A percentile compares a stretch with the other conserved stretches of the same genome.
phyloP scores from a whole-genome alignment of 352 stramenopile species.

The Phytophthora syringae region DNA sequence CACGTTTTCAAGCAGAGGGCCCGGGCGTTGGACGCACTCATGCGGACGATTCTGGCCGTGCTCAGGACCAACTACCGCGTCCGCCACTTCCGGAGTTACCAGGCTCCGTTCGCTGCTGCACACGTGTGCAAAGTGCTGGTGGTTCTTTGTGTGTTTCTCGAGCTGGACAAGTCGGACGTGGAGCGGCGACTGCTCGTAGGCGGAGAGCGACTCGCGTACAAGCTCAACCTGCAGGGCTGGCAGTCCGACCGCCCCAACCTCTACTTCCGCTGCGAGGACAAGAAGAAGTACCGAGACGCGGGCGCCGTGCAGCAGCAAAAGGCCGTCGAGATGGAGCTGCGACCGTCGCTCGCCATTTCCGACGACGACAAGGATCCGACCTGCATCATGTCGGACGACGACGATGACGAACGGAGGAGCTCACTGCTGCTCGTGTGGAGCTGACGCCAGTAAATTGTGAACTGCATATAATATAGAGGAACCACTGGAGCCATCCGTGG shows the following conservation, averaged over 20 bases:
- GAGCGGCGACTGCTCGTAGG: conserved; percentile 32
- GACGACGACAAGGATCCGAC: conserved; percentile 27
- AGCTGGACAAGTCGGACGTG: conserved; percentile 32
- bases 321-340: conserved; percentile 22
- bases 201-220: conserved; percentile 30
- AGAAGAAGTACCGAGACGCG: conserved; percentile 24
- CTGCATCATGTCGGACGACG: conserved; percentile 13
- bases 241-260: conserved; percentile 44
- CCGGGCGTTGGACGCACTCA: conserved; percentile 34
- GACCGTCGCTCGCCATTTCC: conserved; percentile 15
- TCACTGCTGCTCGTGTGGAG: conserved; percentile 26
- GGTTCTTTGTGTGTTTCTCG: conserved; percentile 45
- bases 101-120: conserved; percentile 9
- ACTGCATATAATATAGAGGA: conserved; percentile 17
- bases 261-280: conserved; percentile 36
- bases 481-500: neutral
- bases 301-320: conserved; percentile 20
- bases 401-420: conserved; percentile 23
- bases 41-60: conserved; percentile 36
- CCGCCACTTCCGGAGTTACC: conserved; percentile 40
- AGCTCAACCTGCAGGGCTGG: conserved; percentile 54
- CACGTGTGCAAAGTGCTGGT: conserved; percentile 50
- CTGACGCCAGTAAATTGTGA: conserved; percentile 28
- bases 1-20: conserved; percentile 38
- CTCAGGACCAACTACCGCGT: conserved; percentile 40